These are phyloP conservation scores for Heimioporus sp. DNA, from an alignment of 768 basidiomycete species.

Conservation along the genomic window DNA sequence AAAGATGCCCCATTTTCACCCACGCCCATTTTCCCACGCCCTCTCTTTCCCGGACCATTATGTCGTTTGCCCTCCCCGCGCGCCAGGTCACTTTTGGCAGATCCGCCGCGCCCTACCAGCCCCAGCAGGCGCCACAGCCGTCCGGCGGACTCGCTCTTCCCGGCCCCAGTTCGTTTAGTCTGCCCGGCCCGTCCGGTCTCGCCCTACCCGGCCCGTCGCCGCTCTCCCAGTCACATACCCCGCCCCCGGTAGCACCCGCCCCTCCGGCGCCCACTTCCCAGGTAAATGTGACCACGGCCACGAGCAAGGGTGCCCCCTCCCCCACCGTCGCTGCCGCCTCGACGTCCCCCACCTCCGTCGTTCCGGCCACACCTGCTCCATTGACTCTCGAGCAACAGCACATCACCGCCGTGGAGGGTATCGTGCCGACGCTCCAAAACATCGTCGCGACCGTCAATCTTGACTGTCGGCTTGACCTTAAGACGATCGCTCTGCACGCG, in stretches of 20 bases:
- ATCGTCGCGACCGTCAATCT: slow-evolving; percentile 99
- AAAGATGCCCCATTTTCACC: too few relatives aligned
- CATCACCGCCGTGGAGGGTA: slow-evolving; percentile 95
- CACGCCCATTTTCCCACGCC: slow-evolving; percentile 29
- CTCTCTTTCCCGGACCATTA: slow-evolving; percentile 25
- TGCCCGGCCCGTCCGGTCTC: slow-evolving; percentile 42
- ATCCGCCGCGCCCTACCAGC: slow-evolving; percentile 46
- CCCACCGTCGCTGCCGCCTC: slow-evolving; percentile 59
- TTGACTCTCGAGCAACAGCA: slow-evolving; percentile 89
- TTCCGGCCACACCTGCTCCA: slow-evolving; percentile 67
- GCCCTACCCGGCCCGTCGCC: slow-evolving; percentile 57
- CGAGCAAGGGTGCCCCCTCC: slow-evolving; percentile 30
- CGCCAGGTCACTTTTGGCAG: slow-evolving; percentile 79
- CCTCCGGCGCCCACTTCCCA: slow-evolving; percentile 11
- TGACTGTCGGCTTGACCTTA: slow-evolving; percentile 93
- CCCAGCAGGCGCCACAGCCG: slow-evolving; percentile 39
- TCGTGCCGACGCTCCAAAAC: slow-evolving; percentile 99
- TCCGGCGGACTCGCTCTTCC: slow-evolving; percentile 60
- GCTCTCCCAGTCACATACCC: slow-evolving; percentile 43
- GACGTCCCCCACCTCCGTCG: slow-evolving; percentile 46
- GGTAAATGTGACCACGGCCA: slow-evolving; percentile 29
- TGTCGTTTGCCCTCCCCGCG: slow-evolving; percentile 70
- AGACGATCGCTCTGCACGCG: slow-evolving; percentile 97
- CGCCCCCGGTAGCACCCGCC: slow-evolving; percentile 22
- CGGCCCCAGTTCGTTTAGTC: slow-evolving; percentile 43